Base-by-base conservation (phyloP, 2,329 filamentous ascomycete genomes). In the Diaporthe destruens region DNA sequence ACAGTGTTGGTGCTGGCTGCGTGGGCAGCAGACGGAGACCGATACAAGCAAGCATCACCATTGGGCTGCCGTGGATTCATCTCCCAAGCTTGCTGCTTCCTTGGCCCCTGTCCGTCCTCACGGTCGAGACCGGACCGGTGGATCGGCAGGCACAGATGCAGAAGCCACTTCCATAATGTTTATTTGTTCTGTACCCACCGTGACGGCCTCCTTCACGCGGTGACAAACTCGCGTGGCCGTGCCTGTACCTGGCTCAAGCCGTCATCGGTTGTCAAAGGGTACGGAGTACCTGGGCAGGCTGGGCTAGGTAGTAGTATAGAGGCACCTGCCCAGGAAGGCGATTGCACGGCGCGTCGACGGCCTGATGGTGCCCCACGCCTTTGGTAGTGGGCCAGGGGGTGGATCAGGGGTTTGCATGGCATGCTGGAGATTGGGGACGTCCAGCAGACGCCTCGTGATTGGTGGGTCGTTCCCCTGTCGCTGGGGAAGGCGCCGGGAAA, bases 331-430 rank as follows among this genome's bases (percentile, higher is more conserved):
- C n/a, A 8, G 29, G 59, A 16, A 53, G 32, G 39, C 54, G 42
- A 32, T 29, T 54, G 59, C 67, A 57, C 36, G 67, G 67, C 54
- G 54, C 67, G 39, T 61, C 55, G 47, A 29, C 20, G 59, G 44
- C 23, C 59, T 65, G 57, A 32, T 44, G 39, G 57, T 25, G 59
- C 59, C 59, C 59, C 59, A 65, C 59, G 59, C 44, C 20, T 36
- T 36, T 49, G 57, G 49, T 49, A 57, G 69, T 49, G 71, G 71
- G 67, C 66, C 67, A 71, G 67, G 71, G 72, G 71, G 71, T 63
- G 57, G 67, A 59, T 44, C 57, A 71, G 68, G 56, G 56, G 67
- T 12, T 55, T 44, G 55, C 57, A 25, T 53, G 71, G 66, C 7
- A 54, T 61, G 32, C 71, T 72, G 71, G 71, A 72, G 66, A 72